These are phyloP conservation scores for Cymbidium sinense DNA, from an alignment of 106 monocot genomes.

Conservation along the genomic window DNA sequence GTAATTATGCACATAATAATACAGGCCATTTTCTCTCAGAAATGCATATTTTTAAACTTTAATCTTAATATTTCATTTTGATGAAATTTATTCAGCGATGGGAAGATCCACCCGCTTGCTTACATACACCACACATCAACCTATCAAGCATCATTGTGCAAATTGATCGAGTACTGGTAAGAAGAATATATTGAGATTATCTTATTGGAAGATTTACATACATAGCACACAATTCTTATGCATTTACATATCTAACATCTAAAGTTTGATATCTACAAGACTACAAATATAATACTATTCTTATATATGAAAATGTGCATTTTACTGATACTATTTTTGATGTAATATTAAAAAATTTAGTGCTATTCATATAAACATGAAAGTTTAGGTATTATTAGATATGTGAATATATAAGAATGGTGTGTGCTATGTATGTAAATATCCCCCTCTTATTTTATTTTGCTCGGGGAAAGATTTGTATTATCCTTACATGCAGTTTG, in stretches of 20 bases:
- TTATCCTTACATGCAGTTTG: slow-evolving; percentile 39
- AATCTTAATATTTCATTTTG: background rate
- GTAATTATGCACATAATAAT: background rate
- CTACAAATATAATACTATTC: too few species aligned
- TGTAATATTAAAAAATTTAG: too few species aligned
- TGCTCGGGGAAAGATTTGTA: background rate
- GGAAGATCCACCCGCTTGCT: slow-evolving; percentile 80
- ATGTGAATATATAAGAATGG: too few species aligned
- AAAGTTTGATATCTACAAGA: too few species aligned
- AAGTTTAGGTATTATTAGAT: too few species aligned
- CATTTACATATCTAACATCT: too few species aligned
- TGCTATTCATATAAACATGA: too few species aligned
- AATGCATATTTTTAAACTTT: background rate
- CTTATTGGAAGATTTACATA: too few species aligned
- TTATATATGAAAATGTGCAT: too few species aligned
- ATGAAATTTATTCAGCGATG: slow-evolving; percentile 47
- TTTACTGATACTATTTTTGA: too few species aligned
- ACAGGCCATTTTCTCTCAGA: background rate
- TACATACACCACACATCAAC: slow-evolving; percentile 90
- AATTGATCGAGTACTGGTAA: slow-evolving; percentile 91
- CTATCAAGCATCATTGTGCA: slow-evolving; percentile 94
- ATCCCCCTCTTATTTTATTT: background rate
- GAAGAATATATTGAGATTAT: background rate
- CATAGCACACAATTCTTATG: too few species aligned
- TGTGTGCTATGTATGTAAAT: too few species aligned